phyloP scores from a whole-genome alignment of 257 asterid genomes.

The Forsythia viridissima region DNA sequence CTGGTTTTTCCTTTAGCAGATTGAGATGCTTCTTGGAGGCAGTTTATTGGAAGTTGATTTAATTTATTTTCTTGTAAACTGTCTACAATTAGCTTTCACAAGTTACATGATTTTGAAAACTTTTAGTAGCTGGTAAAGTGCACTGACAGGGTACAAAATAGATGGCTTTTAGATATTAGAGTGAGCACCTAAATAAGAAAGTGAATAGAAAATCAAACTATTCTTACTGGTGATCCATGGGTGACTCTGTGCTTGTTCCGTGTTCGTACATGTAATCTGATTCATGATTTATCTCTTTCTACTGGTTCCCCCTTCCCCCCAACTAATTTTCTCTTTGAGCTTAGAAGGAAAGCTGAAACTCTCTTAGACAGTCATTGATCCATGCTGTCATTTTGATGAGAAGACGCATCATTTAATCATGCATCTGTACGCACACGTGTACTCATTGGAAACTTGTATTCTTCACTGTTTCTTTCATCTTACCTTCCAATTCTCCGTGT shows the following conservation, averaged over 20 bases:
- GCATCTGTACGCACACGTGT: not conserved
- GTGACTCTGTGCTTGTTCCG: not conserved
- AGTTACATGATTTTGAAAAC: too few species aligned
- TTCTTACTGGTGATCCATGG: not conserved
- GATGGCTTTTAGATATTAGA: too few species aligned
- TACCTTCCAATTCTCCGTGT: too few species aligned
- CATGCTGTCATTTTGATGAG: not conserved
- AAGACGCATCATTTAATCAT: not conserved
- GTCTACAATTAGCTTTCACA: not conserved
- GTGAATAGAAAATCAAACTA: too few species aligned
- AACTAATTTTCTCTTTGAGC: too few species aligned
- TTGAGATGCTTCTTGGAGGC: not conserved
- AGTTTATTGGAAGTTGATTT: not conserved
- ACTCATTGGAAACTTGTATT: too few species aligned
- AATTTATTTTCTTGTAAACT: not conserved
- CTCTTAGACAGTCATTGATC: not conserved
- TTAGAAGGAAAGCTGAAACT: too few species aligned
- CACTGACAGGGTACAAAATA: too few species aligned
- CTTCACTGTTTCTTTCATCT: too few species aligned
- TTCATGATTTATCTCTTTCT: not conserved
- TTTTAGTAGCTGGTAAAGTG: too few species aligned
- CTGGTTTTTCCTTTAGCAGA: not conserved
- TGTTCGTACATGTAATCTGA: not conserved
- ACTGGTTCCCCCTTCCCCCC: too few species aligned
- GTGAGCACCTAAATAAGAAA: too few species aligned